Evolutionary conservation across 1,139 yeast species (phyloP).

Genomic region (Yamadazyma blattariae): DNA sequence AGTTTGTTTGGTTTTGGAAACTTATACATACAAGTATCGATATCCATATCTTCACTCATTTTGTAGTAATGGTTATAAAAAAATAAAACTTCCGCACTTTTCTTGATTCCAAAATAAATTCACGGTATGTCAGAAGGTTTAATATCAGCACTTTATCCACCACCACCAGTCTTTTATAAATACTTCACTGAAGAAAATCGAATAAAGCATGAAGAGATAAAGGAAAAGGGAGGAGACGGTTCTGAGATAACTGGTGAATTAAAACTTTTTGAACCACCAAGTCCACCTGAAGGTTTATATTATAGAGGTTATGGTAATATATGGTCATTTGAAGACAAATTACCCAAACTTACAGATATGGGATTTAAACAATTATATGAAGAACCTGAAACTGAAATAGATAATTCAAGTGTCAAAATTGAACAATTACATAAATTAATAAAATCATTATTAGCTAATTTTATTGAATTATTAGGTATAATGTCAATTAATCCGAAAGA

Average conservation of each 20-base stretch:
- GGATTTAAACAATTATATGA: slow-evolving; percentile 68
- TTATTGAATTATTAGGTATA: slow-evolving; percentile 72
- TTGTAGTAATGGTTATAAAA: slow-evolving; percentile 1
- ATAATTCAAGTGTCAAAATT: slow-evolving; percentile 53
- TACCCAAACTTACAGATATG: slow-evolving; percentile 63
- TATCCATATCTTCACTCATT: slow-evolving; percentile 18
- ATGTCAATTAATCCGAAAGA: slow-evolving; percentile 66
- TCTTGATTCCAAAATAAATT: too few species aligned
- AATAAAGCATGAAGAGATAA: slow-evolving; percentile 27
- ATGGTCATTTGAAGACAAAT: slow-evolving; percentile 74
- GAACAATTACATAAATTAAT: slow-evolving; percentile 66
- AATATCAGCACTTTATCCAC: slow-evolving; percentile 74
- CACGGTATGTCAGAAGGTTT: slow-evolving; percentile 37
- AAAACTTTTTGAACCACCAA: slow-evolving; percentile 62
- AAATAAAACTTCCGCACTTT: not conserved
- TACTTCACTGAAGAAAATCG: slow-evolving; percentile 62
- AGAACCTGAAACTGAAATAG: slow-evolving; percentile 38
- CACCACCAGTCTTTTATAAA: slow-evolving; percentile 77
- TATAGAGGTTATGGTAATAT: slow-evolving; percentile 80
- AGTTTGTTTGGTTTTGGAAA: too few species aligned
- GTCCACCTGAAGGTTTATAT: slow-evolving; percentile 54
- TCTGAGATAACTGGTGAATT: slow-evolving; percentile 32
- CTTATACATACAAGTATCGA: slow-evolving; percentile 18
- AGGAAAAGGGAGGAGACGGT: not conserved
- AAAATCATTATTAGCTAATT: slow-evolving; percentile 67